Evolutionary conservation across 2,329 filamentous ascomycete species (phyloP).

Genomic region (Venturia carpophila): DNA sequence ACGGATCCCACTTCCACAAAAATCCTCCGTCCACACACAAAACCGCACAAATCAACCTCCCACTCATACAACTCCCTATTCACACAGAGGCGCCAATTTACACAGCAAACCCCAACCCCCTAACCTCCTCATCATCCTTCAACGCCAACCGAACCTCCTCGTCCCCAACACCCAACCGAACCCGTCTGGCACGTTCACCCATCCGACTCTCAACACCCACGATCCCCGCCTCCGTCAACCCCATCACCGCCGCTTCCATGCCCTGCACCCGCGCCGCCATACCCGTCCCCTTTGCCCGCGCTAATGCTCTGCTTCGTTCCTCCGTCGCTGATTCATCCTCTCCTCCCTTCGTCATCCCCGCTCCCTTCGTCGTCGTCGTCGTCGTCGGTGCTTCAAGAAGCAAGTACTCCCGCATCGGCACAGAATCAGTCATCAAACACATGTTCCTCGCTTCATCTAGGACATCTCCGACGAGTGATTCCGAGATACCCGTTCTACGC

Average conservation of each 20-base stretch:
- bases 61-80: too few relatives aligned
- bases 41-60: too few relatives aligned
- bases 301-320: conserved; percentile 27
- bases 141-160: conserved; percentile 87
- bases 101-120: conserved; percentile 57
- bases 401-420: conserved; percentile 55
- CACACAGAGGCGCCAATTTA: neutral
- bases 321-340: conserved; percentile 28
- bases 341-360: conserved; percentile 24
- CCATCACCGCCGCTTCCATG: conserved; percentile 66
- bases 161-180: conserved; percentile 77
- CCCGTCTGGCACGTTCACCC: conserved; percentile 78
- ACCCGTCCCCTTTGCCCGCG: conserved; percentile 27
- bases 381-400: conserved; percentile 27
- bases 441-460: conserved; percentile 75
- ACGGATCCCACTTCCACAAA: too few relatives aligned
- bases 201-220: conserved; percentile 70
- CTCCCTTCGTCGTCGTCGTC: conserved; percentile 26
- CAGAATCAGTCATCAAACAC: conserved; percentile 52
- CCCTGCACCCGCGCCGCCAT: conserved; percentile 46
- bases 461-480: conserved; percentile 83
- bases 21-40: too few relatives aligned
- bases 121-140: conserved; percentile 79
- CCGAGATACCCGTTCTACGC: conserved; percentile 73
- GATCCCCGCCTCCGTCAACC: conserved; percentile 79